Evolutionary conservation across 2,329 filamentous ascomycete species (phyloP).

Genomic region (Ophiocordyceps australis): DNA sequence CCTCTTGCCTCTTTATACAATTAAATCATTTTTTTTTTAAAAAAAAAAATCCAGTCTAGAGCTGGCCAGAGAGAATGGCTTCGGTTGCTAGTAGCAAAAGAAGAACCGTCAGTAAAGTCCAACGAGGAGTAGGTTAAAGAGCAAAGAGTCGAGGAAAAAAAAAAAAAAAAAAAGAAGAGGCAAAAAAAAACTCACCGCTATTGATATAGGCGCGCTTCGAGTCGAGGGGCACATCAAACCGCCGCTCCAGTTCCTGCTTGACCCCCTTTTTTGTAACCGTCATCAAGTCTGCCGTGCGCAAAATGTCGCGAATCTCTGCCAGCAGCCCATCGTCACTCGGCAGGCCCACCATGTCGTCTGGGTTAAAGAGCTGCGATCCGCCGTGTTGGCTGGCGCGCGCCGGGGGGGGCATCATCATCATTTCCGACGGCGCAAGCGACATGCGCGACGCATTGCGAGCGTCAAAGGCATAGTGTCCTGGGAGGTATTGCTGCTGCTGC

Average conservation of each 20-base stretch:
- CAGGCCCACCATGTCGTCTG: slow-evolving; percentile 54
- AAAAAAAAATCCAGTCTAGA: no score
- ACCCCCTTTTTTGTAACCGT: slow-evolving; percentile 97
- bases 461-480: slow-evolving; percentile 33
- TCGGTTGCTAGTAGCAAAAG: no score
- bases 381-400: slow-evolving; percentile 44
- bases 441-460: slow-evolving; percentile 41
- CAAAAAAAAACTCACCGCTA: slow-evolving; percentile 45
- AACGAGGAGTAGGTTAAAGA: not conserved
- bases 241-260: slow-evolving; percentile 78
- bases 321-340: slow-evolving; percentile 81
- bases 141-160: not conserved
- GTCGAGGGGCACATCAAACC: slow-evolving; percentile 77
- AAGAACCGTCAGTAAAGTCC: no score
- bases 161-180: not conserved
- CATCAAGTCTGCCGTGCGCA: slow-evolving; percentile 88
- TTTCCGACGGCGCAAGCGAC: slow-evolving; percentile 64
- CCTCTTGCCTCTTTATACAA: no score
- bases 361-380: slow-evolving; percentile 37
- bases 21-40: no score
- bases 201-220: slow-evolving; percentile 86
- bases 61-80: slow-evolving; percentile 58
- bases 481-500: no score
- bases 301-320: slow-evolving; percentile 85
- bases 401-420: slow-evolving; percentile 34